Percentiles rank a stretch among this genome's conserved stretches.
Evolutionary conservation across 1,284 basidiomycete genomes (phyloP).

Genomic region (Gomphus bonarii): DNA sequence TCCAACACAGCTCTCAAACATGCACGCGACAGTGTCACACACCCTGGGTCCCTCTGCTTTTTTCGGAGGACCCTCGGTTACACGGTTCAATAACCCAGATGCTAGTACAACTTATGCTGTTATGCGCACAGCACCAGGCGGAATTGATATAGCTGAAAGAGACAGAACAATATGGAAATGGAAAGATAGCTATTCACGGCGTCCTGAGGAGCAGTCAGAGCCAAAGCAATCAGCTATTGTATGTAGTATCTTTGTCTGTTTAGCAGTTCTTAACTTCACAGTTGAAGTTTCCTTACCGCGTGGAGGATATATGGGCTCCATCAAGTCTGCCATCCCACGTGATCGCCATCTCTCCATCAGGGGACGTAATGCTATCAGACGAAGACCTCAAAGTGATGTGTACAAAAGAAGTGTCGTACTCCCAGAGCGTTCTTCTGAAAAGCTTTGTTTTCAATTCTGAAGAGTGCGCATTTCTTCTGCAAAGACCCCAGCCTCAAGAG

Average conservation of each 20-base stretch:
- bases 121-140: conserved; percentile 37
- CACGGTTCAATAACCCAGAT: conserved; percentile 24
- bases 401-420: neutral
- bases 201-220: conserved; percentile 21
- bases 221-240: conserved; percentile 36
- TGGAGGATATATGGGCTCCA: conserved; percentile 1
- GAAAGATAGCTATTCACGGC: neutral
- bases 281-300: conserved; percentile 1
- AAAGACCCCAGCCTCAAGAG: neutral
- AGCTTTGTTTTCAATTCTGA: conserved; percentile 1
- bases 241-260: conserved; percentile 18
- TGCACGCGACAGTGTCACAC: conserved; percentile 57
- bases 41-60: conserved; percentile 51
- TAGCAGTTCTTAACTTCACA: neutral
- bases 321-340: neutral
- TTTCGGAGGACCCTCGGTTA: conserved; percentile 50
- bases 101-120: conserved; percentile 44
- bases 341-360: conserved; percentile 5
- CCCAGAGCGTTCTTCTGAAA: neutral
- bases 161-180: conserved; percentile 51
- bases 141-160: conserved; percentile 25
- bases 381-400: neutral
- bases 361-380: conserved; percentile 2
- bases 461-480: neutral
- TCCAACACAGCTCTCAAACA: conserved; percentile 41